Base-by-base conservation (phyloP, 2,329 filamentous ascomycete genomes). In the Didymella lethalis region DNA sequence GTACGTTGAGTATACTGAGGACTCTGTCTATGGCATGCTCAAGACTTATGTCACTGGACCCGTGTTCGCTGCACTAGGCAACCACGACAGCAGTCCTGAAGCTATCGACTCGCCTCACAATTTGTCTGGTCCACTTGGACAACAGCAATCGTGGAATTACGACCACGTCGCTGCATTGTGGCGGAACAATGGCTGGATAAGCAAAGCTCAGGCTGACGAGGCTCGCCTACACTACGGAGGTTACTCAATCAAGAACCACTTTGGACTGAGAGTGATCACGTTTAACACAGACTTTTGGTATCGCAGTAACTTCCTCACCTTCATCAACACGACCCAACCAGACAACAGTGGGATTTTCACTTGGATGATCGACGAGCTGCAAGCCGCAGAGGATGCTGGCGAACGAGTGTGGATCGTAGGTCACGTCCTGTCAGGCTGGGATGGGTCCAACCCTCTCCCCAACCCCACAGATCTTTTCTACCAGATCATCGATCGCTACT, bases 231-330 rank as follows among this genome's bases (percentile, higher is more conserved):
- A 54, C 32, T 54, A 54, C n/a, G 50, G 50, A 14, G 50, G 31
- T 3, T 54, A 54, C 20, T 54, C 50, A 1, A 47, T 54, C 32
- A 47, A 54, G 43, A 54, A 54, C n/a, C 41, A 38, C 16, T 54
- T 40, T 20, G 50, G 50, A 4, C 25, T 54, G 14, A 20, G 50
- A 40, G 43, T 54, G 4, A 54, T 54, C 25, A 47, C 50, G 5
- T 54, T 54, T n/a, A 54, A 54, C 32, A 54, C 50, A 16, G 50
- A 54, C n/a, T 54, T 54, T 25, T 54, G 50, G 50, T 54, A 54
- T n/a, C 50, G 50, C 2, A 54, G 50, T 34, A 54, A 54, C 25
- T 54, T 54, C 32, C 50, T 54, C n/a, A 54, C 50, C 4, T 54
- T 47, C 50, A 54, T 54, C 32, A 54, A 54, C n/a, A 54, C 50